Base-by-base conservation (phyloP, 2,329 filamentous ascomycete species). In the Gaeumannomyces tritici region DNA sequence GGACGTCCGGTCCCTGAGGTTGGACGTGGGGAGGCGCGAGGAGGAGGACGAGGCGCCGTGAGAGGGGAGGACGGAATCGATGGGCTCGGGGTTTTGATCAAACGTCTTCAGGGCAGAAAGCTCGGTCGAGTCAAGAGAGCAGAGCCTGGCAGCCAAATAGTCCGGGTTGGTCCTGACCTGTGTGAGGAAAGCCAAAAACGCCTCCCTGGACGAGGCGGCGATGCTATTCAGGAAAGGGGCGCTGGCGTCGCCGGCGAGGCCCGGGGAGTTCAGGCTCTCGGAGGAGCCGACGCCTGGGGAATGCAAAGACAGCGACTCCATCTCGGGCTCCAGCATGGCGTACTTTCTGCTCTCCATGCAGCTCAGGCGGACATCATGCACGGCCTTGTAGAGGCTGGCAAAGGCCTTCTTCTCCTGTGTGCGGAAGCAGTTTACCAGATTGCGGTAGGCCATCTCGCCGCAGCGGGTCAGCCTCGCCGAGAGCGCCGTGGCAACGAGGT, bases 91-190 rank as follows among this genome's bases (percentile, higher is more conserved):
- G 66, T 86, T 84, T 72, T 91, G 88, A 73, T 93, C 89, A 67
- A 91, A 91, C 61, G 86, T 86, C 57, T 91, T 87, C 66, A 99
- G 81, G 62, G 88, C 83, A 67, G 88, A 84, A 62, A 97, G 82
- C 74, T 98, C 93, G 65, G 86, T 77, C 64, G 87, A 85, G 62
- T 87, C 87, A 67, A 99, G 80, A 69, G 84, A 86, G 72, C 86
- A 87, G 66, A 99, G 83, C 66, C 93, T 86, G 66, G 89, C 87
- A 70, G 93, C 91, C 73, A 99, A 75, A 75, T 96, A 98, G 70
- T 93, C 87, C 51, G 91, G 88, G 73, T 96, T 93, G 66, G 89
- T 92, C 68, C 93, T 87, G 65, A 97, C 83, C 74, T 91, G 85
- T 59, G 85, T 88, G 68, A 98, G 77, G 70, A 98, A 93, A 65